A percentile compares a stretch with the other conserved stretches of the same genome.
phyloP scores from a whole-genome alignment of 106 monocot species.

The Agapanthus africanus region DNA sequence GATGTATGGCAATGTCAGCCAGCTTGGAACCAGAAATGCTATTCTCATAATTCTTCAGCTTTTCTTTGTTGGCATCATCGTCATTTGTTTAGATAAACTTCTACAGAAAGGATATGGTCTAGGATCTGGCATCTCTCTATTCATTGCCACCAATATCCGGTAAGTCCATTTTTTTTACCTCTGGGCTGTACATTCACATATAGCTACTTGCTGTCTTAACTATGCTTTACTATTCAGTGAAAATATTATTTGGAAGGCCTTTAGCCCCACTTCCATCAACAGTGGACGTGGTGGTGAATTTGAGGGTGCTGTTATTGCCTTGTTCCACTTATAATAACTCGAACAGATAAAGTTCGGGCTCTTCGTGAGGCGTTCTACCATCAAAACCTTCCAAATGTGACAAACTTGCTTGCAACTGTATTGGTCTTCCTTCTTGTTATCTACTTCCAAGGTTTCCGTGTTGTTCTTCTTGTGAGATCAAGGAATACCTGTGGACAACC shows the following conservation, averaged over 20 bases:
- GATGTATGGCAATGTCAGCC: slow-evolving; percentile 57
- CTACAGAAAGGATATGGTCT: slow-evolving; percentile 69
- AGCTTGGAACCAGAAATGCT: slow-evolving; percentile 50
- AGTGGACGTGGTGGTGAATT: slow-evolving; percentile 37
- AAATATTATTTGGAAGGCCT: slow-evolving; percentile 41
- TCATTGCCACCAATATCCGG: slow-evolving; percentile 26
- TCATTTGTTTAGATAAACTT: slow-evolving; percentile 66
- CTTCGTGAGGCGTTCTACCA: too few relatives aligned
- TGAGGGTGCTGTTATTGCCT: slow-evolving; percentile 40
- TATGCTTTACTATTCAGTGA: slow-evolving; percentile 19
- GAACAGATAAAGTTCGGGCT: slow-evolving; percentile 17
- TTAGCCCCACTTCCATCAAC: slow-evolving; percentile 40
- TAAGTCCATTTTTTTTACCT: slow-evolving; percentile 6
- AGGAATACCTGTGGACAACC: not conserved
- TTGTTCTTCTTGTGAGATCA: not conserved
- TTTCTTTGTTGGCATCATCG: too few relatives aligned
- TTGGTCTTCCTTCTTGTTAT: slow-evolving; percentile 2
- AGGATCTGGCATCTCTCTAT: slow-evolving; percentile 38
- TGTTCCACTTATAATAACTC: slow-evolving; percentile 37
- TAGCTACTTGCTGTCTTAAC: too few relatives aligned
- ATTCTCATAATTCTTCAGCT: slow-evolving; percentile 50
- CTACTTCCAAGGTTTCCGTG: not conserved
- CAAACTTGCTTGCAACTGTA: slow-evolving; percentile 1
- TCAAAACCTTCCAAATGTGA: not conserved
- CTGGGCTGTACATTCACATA: too few relatives aligned